Conservation (phyloP, 2,329 filamentous ascomycete genomes). For the Chaetomium olivaceum region DNA sequence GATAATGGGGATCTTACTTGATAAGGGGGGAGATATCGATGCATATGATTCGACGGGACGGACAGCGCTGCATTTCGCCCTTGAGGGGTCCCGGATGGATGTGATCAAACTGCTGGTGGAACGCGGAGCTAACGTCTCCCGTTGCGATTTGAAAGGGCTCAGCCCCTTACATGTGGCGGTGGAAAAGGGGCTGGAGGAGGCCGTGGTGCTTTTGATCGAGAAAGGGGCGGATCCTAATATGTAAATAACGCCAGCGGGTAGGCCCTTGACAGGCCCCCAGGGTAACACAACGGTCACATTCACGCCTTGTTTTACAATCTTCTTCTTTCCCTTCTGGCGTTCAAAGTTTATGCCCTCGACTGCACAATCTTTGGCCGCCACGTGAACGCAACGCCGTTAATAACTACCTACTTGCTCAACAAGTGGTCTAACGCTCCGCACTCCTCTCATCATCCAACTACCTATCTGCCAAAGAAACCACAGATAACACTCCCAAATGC, state of each 20-base stretch:
- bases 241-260: not conserved
- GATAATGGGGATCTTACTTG: constrained; percentile 29
- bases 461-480: not conserved
- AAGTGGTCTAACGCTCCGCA: not conserved
- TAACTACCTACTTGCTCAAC: not conserved
- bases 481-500: not conserved
- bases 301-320: too few species aligned
- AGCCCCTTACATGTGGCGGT: constrained; percentile 29
- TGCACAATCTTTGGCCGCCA: not conserved
- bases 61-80: constrained; percentile 30
- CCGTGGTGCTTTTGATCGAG: constrained; percentile 30
- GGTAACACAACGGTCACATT: not conserved
- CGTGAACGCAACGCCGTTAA: not conserved
- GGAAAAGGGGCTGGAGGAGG: constrained; percentile 31
- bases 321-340: not conserved
- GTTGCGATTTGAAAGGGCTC: constrained; percentile 19
- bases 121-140: constrained; percentile 25
- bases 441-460: not conserved
- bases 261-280: not conserved
- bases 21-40: constrained; percentile 29
- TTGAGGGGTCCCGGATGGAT: constrained; percentile 27
- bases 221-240: constrained; percentile 30
- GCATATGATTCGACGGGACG: constrained; percentile 25
- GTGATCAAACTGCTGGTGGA: constrained; percentile 25
- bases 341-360: too few species aligned